Evolutionary conservation across 768 basidiomycete genomes (phyloP), one percentile per base, ranked within the genome.

Genomic region (Tylopilus subfusipes): DNA sequence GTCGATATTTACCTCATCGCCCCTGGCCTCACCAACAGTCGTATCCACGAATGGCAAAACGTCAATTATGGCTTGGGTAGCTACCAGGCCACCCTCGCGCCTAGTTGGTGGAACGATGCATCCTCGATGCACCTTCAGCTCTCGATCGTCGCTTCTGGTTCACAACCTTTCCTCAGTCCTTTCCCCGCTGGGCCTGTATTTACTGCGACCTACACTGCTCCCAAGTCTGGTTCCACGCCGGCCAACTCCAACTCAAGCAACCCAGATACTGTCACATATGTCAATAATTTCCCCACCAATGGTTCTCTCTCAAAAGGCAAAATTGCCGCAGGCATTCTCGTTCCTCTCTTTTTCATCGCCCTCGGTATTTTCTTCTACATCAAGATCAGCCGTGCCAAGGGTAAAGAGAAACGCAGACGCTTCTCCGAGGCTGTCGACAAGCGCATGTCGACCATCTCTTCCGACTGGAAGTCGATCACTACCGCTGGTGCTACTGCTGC

Each of bases 371-470:
- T 67, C 12, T 63, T 73, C 0, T 89, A 82, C 69, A 65, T 92
- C 73, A 80, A 70, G 64, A 70, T 73, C 53, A 79, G 69, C 48
- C 82, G 90, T 54, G 62, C 69, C 29, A 78, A 71, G 57, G 75
- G 76, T 47, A 73, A 72, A 52, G 75, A 79, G 27, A 77, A 86
- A 66, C 76, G 80, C 63, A 78, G 73, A 67, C 76, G 76, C 21
- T 93, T 82, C 76, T 82, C 78, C 38, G 78, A 84, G 66, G 79
- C 75, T 11, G 69, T 93, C 68, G 90, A 93, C 73, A 83, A 82
- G 68, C 86, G 90, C 68, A 91, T 93, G 90, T 86, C 83, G 2
- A 88, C 85, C 46, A 88, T 91, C 59, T 85, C 83, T 7, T 73
- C 78, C 19, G 86, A 90, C 63, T 92, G 90, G 90, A 86, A 85